Evolutionary conservation across 495 filamentous ascomycete species (phyloP).

Genomic region (Neurospora cerealis): DNA sequence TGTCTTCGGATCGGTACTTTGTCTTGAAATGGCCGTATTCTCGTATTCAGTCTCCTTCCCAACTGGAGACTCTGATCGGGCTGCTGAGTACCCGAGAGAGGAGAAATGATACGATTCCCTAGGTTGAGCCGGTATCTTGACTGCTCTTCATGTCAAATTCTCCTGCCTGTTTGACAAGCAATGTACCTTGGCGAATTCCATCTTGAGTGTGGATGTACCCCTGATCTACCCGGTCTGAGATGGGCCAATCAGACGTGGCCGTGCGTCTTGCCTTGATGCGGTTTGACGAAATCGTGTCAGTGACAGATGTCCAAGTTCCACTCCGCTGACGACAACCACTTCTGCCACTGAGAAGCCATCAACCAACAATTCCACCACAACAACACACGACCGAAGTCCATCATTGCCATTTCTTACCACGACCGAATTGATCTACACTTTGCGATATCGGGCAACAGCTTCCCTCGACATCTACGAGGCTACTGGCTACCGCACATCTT

Average conservation of each 20-base stretch:
- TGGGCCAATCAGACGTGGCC: not conserved
- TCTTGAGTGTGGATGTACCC: not conserved
- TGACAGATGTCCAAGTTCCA: not conserved
- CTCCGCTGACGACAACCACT: not conserved
- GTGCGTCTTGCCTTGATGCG: not conserved
- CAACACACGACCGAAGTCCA: not conserved
- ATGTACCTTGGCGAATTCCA: not conserved
- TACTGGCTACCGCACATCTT: not conserved
- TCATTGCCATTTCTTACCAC: not conserved
- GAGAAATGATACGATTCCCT: not conserved
- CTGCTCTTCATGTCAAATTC: not conserved
- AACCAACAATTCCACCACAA: not conserved
- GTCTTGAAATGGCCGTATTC: not conserved
- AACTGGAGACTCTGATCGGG: not conserved
- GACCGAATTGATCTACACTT: not conserved
- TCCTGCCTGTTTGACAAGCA: not conserved
- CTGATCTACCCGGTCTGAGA: not conserved
- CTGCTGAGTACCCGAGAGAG: not conserved
- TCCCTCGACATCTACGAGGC: no score
- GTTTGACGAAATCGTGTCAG: not conserved
- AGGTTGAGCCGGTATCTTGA: not conserved
- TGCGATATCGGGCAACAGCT: not conserved
- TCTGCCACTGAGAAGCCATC: not conserved
- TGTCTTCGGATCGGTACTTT: not conserved
- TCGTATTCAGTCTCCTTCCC: not conserved